Base-by-base conservation (phyloP, 78 protist species). In the Protostelium mycophagum region DNA sequence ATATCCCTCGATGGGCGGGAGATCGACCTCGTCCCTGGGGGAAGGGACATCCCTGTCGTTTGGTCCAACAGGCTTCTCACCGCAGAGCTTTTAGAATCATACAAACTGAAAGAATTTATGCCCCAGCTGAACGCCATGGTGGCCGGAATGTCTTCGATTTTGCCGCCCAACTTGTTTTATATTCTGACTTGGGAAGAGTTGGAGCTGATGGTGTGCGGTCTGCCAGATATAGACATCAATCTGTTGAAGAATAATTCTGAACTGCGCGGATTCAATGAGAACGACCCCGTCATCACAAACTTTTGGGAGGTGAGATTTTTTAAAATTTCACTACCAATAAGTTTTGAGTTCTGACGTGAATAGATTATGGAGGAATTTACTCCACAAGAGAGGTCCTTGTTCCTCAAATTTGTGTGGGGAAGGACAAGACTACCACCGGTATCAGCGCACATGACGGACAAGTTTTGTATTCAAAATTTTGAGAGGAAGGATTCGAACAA, bases 371-470 rank as follows among this genome's bases (percentile, higher is more conserved):
- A 93, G 88, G 63, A 88, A 16, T 93, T 93, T 35, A 85, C 94
- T 1, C 90, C 94, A 0, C 93, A 93, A 35, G 94, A 93, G 37
- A 92, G 88, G 85, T 87, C 92, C 5, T 38, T 86, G 31, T 91
- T 93, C 90, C 87, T 93, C 34, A 34, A 93, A 29, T 93, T 93
- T 83, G 94, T 91, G 37, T 93, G 96, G 96, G 96, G 96, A 28
- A 29, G 96, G 9, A 90, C 96, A 34, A 73, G 96, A 73, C 89
- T 93, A 34, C 95, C 95, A 28, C 83, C 95, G 34, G n/a, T 34
- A 31, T 84, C 86, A 31, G 86, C 86, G 1, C 37, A 28, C 5
- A 34, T 84, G n/a, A 34, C n/a, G 5, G 86, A 84, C 16, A 84
- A 10, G 10, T 84, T 84, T 31, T 34, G 34, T 28, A 84, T 84